phyloP scores from a whole-genome alignment of 106 monocot species.

The Dioscorea alata region DNA sequence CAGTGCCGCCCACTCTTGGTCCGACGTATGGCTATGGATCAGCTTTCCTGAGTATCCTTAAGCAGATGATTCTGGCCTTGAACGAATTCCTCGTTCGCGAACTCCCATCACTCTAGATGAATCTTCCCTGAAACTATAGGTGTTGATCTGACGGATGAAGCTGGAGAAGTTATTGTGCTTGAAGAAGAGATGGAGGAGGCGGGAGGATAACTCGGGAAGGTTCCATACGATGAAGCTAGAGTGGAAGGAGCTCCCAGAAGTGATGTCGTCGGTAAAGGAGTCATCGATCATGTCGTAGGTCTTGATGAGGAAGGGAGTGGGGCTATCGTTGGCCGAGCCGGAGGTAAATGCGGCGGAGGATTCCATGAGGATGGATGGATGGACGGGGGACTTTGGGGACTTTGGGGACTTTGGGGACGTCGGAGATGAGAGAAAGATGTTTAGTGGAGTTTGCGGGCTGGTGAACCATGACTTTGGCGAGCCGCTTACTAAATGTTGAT shows the following conservation, averaged over 20 bases:
- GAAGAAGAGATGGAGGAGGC: constrained; percentile 84
- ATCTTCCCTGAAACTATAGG: constrained; percentile 91
- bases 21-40: constrained; percentile 66
- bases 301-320: constrained; percentile 84
- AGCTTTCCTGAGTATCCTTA: constrained; percentile 94
- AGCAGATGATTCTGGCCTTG: constrained; percentile 74
- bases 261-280: constrained; percentile 61
- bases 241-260: constrained; percentile 59
- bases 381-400: too few relatives aligned
- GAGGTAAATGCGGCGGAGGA: neutral
- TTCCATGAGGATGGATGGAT: neutral
- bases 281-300: constrained; percentile 98
- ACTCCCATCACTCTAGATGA: constrained; percentile 91
- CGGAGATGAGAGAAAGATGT: too few relatives aligned
- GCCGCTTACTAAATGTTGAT: too few relatives aligned
- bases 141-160: constrained; percentile 99
- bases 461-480: too few relatives aligned
- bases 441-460: neutral
- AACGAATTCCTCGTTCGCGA: constrained; percentile 69
- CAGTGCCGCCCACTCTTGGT: constrained; percentile 46
- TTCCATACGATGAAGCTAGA: constrained; percentile 92
- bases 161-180: constrained; percentile 99
- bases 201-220: constrained; percentile 72
- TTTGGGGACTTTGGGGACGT: neutral
- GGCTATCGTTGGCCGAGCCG: constrained; percentile 34